Percentiles rank a stretch among this genome's conserved stretches.
Evolutionary conservation across 257 asterid species (phyloP).

Genomic region (Cruciata laevipes): DNA sequence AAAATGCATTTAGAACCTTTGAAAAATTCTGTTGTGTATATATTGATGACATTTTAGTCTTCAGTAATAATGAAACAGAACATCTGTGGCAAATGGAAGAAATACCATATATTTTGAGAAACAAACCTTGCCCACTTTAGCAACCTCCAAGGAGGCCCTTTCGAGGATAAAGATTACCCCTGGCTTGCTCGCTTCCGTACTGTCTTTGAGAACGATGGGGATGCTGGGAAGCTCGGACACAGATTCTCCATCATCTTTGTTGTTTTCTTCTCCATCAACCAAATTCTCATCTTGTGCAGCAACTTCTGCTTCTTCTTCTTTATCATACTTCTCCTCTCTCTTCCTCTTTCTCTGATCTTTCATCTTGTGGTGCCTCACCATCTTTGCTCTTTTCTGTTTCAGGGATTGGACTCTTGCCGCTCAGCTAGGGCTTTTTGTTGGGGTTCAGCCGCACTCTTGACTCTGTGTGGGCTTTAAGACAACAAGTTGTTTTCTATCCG

Average conservation of each 20-base stretch:
- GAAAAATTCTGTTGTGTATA: too few relatives aligned
- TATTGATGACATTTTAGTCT: too few relatives aligned
- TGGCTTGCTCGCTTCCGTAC: constrained; percentile 34
- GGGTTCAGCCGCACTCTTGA: background rate
- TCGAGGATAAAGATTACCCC: constrained; percentile 72
- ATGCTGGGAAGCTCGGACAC: constrained; percentile 54
- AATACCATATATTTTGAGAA: background rate
- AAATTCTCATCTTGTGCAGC: constrained; percentile 22
- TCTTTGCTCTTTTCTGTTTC: background rate
- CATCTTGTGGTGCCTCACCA: constrained; percentile 32
- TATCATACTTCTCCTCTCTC: constrained; percentile 24
- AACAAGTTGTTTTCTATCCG: too few relatives aligned
- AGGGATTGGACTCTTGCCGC: too few relatives aligned
- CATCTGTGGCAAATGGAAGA: too few relatives aligned
- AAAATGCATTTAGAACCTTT: too few relatives aligned
- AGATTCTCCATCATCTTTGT: constrained; percentile 27
- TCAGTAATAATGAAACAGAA: too few relatives aligned
- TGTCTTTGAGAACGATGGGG: constrained; percentile 40
- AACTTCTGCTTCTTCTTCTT: constrained; percentile 13
- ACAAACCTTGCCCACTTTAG: constrained; percentile 85
- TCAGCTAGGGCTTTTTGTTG: background rate
- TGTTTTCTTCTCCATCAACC: constrained; percentile 25
- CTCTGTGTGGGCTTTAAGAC: too few relatives aligned
- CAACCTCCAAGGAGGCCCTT: constrained; percentile 82
- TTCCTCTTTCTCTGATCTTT: constrained; percentile 34